Base-by-base conservation (phyloP, 75 land plant species). In the Azolla pinnata region DNA sequence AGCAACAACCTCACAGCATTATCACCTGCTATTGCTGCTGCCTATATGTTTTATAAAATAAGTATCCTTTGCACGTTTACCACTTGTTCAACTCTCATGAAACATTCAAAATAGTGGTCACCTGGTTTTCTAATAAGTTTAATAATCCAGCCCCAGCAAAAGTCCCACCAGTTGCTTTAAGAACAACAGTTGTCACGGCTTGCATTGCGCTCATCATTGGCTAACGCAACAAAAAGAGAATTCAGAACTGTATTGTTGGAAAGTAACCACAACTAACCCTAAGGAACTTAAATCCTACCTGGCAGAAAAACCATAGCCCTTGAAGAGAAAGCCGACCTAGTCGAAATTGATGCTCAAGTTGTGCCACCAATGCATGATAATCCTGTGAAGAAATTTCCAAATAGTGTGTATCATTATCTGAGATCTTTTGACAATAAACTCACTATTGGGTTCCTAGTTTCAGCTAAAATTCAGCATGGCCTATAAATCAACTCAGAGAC, bases 301-400 rank as follows among this genome's bases (percentile, higher is more conserved):
- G 97, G 65, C 89, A 84, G 47, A 80, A 85, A 58, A 92, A 92
- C 97, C 90, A 88, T 45, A 92, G 69, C 32, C 96, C 95, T 60
- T 92, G 96, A 1, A 88, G 64, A 12, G 97, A 85, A 56, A 92
- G 84, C 61, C 80, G 78, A 49, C 84, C 79, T 34, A 88, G 75
- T 27, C 90, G 86, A 67, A 88, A 92, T 63, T 92, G 97, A 63
- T 92, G 97, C 54, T 92, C 97, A 32, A 92, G 79, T 66, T 92
- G 97, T 45, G 97, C 97, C 49, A 83, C 84, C 96, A 92, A 83
- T 23, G 90, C 96, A 60, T 92, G 90, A 53, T 92, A 92, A 68
- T 92, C 95, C 97, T 86, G 49, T 23, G 23, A 46, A 46, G 2
- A 4, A 46, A 17, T 46, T 29, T 54, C n/a, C n/a, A 10, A 10